Percentiles rank a stretch among this genome's conserved stretches.
These are phyloP conservation scores for Talaromyces ruber DNA, from an alignment of 495 filamentous ascomycete species.

Conservation along the genomic window DNA sequence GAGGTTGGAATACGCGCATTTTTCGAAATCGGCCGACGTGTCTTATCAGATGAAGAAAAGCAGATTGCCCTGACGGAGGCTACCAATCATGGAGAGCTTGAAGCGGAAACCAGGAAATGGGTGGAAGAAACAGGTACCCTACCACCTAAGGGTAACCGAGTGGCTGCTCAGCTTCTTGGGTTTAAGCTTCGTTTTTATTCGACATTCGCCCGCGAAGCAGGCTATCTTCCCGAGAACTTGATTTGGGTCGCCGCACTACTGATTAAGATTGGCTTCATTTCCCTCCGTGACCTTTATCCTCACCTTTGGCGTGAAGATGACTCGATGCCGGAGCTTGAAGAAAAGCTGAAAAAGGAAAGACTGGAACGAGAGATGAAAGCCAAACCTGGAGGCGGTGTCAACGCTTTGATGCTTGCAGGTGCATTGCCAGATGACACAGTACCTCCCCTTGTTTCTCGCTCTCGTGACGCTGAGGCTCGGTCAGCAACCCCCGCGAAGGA, in stretches of 20 bases:
- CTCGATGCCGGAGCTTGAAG: slow-evolving; percentile 62
- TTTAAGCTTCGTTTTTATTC: slow-evolving; percentile 98
- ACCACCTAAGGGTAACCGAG: slow-evolving; percentile 76
- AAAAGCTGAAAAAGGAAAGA: slow-evolving; percentile 64
- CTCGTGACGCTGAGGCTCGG: slow-evolving; percentile 34
- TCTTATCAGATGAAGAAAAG: slow-evolving; percentile 39
- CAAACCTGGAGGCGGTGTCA: slow-evolving; percentile 57
- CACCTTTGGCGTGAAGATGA: slow-evolving; percentile 85
- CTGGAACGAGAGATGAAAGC: slow-evolving; percentile 62
- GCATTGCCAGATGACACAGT: slow-evolving; percentile 77
- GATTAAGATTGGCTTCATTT: slow-evolving; percentile 97
- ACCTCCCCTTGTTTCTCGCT: slow-evolving; percentile 32
- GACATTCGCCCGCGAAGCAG: slow-evolving; percentile 57
- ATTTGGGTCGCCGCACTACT: slow-evolving; percentile 84
- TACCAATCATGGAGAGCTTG: slow-evolving; percentile 26
- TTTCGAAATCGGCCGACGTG: slow-evolving; percentile 71
- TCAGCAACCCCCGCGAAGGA: slow-evolving; percentile 41
- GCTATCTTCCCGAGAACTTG: slow-evolving; percentile 78
- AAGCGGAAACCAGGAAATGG: slow-evolving; percentile 55
- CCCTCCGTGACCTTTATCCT: slow-evolving; percentile 84
- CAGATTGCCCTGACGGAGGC: slow-evolving; percentile 35
- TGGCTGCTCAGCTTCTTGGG: slow-evolving; percentile 88
- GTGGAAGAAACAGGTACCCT: slow-evolving; percentile 69
- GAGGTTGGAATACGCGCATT: slow-evolving; percentile 71
- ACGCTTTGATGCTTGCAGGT: slow-evolving; percentile 85